Base-by-base conservation (phyloP, 2,329 filamentous ascomycete genomes). In the Ophiostoma novo-ulmi region DNA sequence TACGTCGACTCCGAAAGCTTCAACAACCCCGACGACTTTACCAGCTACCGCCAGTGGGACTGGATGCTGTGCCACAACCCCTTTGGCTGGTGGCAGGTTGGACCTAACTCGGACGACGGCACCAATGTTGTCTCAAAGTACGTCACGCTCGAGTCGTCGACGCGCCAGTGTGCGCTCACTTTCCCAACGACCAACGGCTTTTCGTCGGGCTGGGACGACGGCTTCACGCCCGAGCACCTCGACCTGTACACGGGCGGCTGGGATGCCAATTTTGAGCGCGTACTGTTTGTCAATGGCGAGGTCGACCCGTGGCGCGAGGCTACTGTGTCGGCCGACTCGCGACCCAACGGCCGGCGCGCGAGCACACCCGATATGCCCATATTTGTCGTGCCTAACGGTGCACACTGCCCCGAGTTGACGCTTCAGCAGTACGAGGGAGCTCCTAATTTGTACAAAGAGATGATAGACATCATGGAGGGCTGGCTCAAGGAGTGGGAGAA, bases 41-140 rank as follows among this genome's bases (percentile, higher is more conserved):
- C 71, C 2, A 74, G 78, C 38, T 80, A 84, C 75, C 79, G 84
- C 3, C 84, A 86, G 74, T 87, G 85, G 85, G 77, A 80, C 7
- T 87, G 84, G 84, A 80, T 87, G 77, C 79, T 83, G 8, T 87
- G 85, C 79, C 86, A 87, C 77, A 79, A 81, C 70, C 79, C 71
- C 39, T 72, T 73, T 71, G 71, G 72, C 71, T 73, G 71, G 74
- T 80, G 78, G 77, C 78, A 80, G 71, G 80, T 81, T 74, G 83
- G 83, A 22, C 82, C 84, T 1, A 83, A 84, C 0, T 68, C 74
- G 2, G 0, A 78, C 81, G 1, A 82, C 80, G 13, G 80, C 69
- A 72, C 71, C 39, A 73, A 70, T 69, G 70, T 81, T 69, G 17
- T 65, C 17, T 65, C 63, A 6, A n/a, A 39, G 35, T 39, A 39